Evolutionary conservation across 371 early-diverging fungal genomes (phyloP).

Genomic region (Cokeromyces recurvatus): DNA sequence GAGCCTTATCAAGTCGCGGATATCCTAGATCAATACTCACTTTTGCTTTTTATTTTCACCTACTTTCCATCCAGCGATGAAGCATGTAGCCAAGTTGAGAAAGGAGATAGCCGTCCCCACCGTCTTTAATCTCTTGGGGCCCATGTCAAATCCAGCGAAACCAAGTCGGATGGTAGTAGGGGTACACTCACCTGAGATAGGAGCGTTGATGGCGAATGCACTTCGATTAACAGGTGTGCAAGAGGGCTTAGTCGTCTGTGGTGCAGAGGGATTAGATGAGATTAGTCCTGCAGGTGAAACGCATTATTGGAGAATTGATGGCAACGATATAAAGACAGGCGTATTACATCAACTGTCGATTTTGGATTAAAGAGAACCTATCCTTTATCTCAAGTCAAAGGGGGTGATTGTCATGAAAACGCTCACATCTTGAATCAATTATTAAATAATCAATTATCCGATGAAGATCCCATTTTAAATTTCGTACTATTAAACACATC

Average conservation of each 20-base stretch:
- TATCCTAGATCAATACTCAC: conserved; percentile 58
- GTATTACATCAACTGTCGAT: conserved; percentile 60
- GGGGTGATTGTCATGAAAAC: conserved; percentile 76
- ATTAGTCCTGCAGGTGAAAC: conserved; percentile 78
- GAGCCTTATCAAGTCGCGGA: conserved; percentile 61
- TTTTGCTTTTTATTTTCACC: conserved; percentile 95
- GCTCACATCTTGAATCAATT: conserved; percentile 64
- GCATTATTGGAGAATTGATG: conserved; percentile 66
- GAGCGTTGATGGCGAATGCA: conserved; percentile 81
- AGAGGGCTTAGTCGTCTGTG: conserved; percentile 85
- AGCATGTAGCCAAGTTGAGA: conserved; percentile 70
- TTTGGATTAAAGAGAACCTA: conserved; percentile 83
- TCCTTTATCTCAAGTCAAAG: conserved; percentile 69
- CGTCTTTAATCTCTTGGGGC: conserved; percentile 93
- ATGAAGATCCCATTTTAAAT: conserved; percentile 72
- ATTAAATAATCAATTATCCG: conserved; percentile 54
- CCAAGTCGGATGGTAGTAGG: conserved; percentile 87
- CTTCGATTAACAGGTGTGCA: conserved; percentile 70
- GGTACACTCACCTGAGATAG: conserved; percentile 76
- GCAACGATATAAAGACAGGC: too few species aligned
- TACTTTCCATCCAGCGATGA: conserved; percentile 91
- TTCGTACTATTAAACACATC: conserved; percentile 91
- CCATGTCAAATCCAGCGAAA: conserved; percentile 86
- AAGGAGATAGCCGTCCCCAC: conserved; percentile 91
- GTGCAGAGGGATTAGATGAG: conserved; percentile 79